Percentiles rank a stretch among this genome's conserved stretches.
Conservation (phyloP, 2,329 filamentous ascomycete genomes). For the Helminthosporium solani region DNA sequence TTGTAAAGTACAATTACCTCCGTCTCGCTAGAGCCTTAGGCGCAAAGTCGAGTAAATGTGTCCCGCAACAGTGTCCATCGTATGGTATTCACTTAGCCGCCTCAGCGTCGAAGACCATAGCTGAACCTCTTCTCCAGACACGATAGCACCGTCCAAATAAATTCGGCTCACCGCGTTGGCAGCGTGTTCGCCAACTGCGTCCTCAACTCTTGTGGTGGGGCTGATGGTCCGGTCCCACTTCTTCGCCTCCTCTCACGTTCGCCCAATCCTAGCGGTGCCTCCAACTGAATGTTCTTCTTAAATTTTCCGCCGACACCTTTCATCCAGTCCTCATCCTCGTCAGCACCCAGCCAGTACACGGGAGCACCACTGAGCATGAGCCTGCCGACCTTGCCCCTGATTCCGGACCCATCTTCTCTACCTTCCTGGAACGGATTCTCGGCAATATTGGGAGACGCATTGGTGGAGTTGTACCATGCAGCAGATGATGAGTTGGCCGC, state of each 20-base stretch:
- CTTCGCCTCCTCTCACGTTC: constrained; percentile 63
- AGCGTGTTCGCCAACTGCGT: constrained; percentile 15
- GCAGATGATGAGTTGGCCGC: constrained; percentile 47
- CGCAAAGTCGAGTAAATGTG: neutral
- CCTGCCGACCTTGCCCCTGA: constrained; percentile 76
- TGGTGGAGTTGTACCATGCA: constrained; percentile 43
- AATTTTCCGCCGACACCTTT: constrained; percentile 63
- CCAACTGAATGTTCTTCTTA: constrained; percentile 47
- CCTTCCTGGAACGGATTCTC: constrained; percentile 70
- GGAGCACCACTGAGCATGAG: constrained; percentile 72
- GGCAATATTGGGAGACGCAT: constrained; percentile 49
- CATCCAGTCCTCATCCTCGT: constrained; percentile 67
- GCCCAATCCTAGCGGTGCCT: constrained; percentile 47
- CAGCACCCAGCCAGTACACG: constrained; percentile 77
- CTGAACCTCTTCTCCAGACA: neutral
- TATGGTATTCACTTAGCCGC: neutral
- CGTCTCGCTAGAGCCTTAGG: neutral
- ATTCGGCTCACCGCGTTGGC: constrained; percentile 17
- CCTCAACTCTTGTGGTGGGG: constrained; percentile 30
- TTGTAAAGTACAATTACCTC: neutral
- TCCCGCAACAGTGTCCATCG: neutral
- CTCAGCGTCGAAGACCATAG: neutral
- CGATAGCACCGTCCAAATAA: neutral
- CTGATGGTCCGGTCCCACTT: constrained; percentile 60
- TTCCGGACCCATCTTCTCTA: constrained; percentile 74